Percentiles rank a stretch among this genome's conserved stretches.
Evolutionary conservation across 371 early-diverging fungal species (phyloP).

Genomic region (Umbelopsis sp.): DNA sequence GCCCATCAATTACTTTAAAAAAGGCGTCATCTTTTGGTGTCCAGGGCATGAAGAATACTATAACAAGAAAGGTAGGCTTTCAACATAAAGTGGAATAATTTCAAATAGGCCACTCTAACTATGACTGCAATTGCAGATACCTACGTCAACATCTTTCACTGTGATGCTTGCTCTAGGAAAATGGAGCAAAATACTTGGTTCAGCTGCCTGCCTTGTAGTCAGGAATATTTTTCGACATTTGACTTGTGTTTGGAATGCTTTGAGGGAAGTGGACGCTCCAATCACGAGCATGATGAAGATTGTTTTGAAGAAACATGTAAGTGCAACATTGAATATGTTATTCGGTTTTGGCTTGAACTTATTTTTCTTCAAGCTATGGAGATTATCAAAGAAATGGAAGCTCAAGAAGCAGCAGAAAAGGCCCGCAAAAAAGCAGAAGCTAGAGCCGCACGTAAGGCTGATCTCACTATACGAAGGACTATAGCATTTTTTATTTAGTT

Average conservation of each 20-base stretch:
- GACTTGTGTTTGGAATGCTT: slow-evolving; percentile 76
- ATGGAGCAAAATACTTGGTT: slow-evolving; percentile 67
- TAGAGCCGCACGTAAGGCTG: slow-evolving; percentile 33
- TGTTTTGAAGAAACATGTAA: slow-evolving; percentile 67
- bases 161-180: slow-evolving; percentile 68
- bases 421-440: slow-evolving; percentile 47
- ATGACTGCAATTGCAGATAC: slow-evolving; percentile 43
- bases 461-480: too few relatives aligned
- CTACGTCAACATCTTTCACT: slow-evolving; percentile 72
- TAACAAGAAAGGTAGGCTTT: slow-evolving; percentile 51
- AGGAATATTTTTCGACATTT: slow-evolving; percentile 71
- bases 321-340: slow-evolving; percentile 8
- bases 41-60: slow-evolving; percentile 70
- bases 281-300: slow-evolving; percentile 62
- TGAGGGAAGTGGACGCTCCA: slow-evolving; percentile 44
- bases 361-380: slow-evolving; percentile 33
- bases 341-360: background rate
- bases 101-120: too few relatives aligned
- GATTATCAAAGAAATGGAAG: slow-evolving; percentile 50
- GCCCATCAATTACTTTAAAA: slow-evolving; percentile 69
- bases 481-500: background rate
- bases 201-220: slow-evolving; percentile 70
- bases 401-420: slow-evolving; percentile 54
- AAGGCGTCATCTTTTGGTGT: slow-evolving; percentile 89
- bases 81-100: background rate